Conservation (phyloP, 345 rosid genomes). For the Gossypium turneri region DNA sequence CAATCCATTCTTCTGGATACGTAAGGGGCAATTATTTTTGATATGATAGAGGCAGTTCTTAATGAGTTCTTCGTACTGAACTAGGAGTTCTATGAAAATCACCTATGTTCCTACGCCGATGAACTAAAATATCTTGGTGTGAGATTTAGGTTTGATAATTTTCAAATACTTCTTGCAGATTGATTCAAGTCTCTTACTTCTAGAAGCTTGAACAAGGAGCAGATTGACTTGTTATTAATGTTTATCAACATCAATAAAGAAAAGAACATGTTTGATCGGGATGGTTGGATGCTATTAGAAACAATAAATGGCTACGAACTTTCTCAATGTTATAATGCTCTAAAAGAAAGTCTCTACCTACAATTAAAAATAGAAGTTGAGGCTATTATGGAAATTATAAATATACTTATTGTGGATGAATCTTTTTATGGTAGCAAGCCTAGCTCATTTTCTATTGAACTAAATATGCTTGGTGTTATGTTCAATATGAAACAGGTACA, state of each 20-base stretch:
- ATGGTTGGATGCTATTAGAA: not conserved
- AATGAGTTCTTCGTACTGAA: not conserved
- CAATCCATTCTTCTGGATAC: not conserved
- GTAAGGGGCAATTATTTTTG: not conserved
- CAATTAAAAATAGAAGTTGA: not conserved
- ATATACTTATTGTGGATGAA: not conserved
- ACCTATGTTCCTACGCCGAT: not conserved
- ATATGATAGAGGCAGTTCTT: not conserved
- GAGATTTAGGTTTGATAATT: not conserved
- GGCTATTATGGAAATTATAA: not conserved
- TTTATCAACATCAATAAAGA: not conserved
- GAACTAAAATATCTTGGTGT: slow-evolving; percentile 10
- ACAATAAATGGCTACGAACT: not conserved
- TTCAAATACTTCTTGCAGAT: not conserved
- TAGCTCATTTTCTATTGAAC: not conserved
- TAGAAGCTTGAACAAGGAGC: not conserved
- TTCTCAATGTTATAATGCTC: slow-evolving; percentile 2
- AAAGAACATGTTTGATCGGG: not conserved
- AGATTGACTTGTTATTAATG: not conserved
- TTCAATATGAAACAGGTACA: not conserved
- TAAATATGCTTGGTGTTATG: not conserved
- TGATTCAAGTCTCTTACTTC: not conserved
- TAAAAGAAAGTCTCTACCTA: not conserved
- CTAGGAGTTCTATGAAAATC: not conserved
- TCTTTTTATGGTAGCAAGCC: slow-evolving; percentile 2